Evolutionary conservation across 371 early-diverging fungal species (phyloP), one percentile per base, ranked within the genome.

Genomic region (Parasitella parasitica): DNA sequence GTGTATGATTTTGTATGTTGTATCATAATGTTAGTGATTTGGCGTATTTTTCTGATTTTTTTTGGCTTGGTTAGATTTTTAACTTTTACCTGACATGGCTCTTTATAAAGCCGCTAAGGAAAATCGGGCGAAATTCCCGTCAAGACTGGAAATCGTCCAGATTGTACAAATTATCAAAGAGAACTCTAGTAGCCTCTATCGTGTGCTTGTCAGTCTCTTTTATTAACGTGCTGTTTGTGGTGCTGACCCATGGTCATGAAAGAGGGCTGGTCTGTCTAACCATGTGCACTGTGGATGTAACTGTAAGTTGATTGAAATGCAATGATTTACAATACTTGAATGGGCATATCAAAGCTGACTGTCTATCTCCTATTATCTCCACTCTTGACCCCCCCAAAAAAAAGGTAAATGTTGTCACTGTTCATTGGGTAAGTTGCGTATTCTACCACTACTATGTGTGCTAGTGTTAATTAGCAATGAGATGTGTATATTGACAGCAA

Each of bases 271-370:
- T 81, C 16, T 86, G 86, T 34, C 50, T 86, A 6, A 80, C 80
- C 0, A 72, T 73, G 51, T 86, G 86, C 49, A 83, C 82, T 3
- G 58, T 80, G 0, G 84, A 86, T 67, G 84, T 86, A 28, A 86
- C 86, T 2, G 74, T 76, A 75, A 61, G 66, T 38, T 32, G 1
- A 32, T 32, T 32, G 11, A 30, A 30, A 30, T 32, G 32, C 7
- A 30, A 49, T 46, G 20, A 13, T 39, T 32, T 26, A 32, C 28
- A 41, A 48, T 49, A 15, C 15, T 28, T 46, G 8, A 16, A 27
- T 27, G 32, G 32, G 32, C 32, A 28, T 34, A 46, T 46, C 8
- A 46, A 46, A 46, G 11, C 46, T 46, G 24, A 46, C 24, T 5
- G 24, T 35, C 49, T 65, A 36, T 18, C 6, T 24, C 11, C 37